Base-by-base conservation (phyloP, 805 yeast species). In the Tetrapisispora nanseiensis region DNA sequence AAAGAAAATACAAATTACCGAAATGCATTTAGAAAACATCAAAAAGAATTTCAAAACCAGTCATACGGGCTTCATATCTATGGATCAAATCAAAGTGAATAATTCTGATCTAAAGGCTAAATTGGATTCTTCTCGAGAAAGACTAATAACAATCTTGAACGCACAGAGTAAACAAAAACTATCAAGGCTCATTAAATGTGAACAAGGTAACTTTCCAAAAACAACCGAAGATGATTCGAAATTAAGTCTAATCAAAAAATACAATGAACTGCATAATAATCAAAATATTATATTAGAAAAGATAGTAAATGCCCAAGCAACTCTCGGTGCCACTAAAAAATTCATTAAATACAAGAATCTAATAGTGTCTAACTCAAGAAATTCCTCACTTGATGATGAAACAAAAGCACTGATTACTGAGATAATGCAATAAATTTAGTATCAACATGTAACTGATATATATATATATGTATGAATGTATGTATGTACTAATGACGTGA, bases 311-410 rank as follows among this genome's bases (percentile, higher is more conserved):
- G 72, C 73, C 0, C 69, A 69, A 16, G 59, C 63, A 23, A 71
- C 67, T 26, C 59, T 72, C 31, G 74, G 69, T 59, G 38, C 56
- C 3, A 67, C 72, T 10, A 68, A 66, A 27, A 82, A 80, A 59
- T 80, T 85, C 76, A 74, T 77, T 54, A 86, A 85, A 57, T 82
- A 89, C 67, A 72, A 95, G 48, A 78, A 78, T 53, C 68, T 90
- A 46, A 79, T 92, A 57, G 95, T 85, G 3, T 30, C 11, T 22
- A 30, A 31, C 16, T 21, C 79, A 18, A 92, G 85, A 46, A 90
- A 83, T 46, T 80, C 83, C 24, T 69, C 86, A 44, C 68, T 90
- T 39, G 90, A 84, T 50, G 96, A 90, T 18, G 82, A 89, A 33
- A 86, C 67, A 45, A 59, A 60, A 24, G 71, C 66, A 45, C 46